Evolutionary conservation across 495 filamentous ascomycete genomes (phyloP).

Genomic region (Wilcoxina mikolae): DNA sequence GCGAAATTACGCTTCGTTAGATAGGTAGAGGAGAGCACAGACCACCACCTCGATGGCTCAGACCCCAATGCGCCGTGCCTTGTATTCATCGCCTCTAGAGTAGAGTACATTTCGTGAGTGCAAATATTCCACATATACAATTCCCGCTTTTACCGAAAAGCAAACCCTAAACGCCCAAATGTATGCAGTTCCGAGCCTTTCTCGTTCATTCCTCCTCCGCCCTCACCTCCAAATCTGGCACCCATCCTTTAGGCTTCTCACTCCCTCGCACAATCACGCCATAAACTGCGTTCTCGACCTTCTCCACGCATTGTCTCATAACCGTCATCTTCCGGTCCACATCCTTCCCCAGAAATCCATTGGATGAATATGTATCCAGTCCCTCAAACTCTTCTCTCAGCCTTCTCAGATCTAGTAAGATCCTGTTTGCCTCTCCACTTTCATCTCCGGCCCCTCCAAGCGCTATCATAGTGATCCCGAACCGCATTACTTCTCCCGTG

Average conservation of each 20-base stretch:
- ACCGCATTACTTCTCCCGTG: constrained; percentile 89
- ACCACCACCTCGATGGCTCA: too few species aligned
- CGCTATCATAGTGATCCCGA: constrained; percentile 69
- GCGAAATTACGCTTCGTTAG: too few species aligned
- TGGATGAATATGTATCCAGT: constrained; percentile 37
- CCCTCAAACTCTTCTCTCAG: constrained; percentile 60
- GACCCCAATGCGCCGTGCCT: too few species aligned
- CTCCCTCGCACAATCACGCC: constrained; percentile 70
- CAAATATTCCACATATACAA: background rate
- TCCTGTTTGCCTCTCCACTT: constrained; percentile 17
- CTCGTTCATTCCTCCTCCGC: too few species aligned
- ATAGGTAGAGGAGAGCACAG: too few species aligned
- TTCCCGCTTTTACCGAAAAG: too few species aligned
- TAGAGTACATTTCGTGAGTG: too few species aligned
- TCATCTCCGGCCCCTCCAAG: constrained; percentile 41
- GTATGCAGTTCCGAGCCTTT: too few species aligned
- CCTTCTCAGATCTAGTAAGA: constrained; percentile 23
- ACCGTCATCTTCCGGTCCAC: constrained; percentile 68
- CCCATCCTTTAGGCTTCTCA: constrained; percentile 84
- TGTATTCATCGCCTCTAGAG: too few species aligned
- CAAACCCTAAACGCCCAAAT: too few species aligned
- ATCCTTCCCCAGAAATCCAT: constrained; percentile 40
- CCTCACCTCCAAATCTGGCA: constrained; percentile 55
- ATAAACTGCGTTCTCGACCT: constrained; percentile 84
- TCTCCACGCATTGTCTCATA: constrained; percentile 76